Percentiles rank a stretch among this genome's conserved stretches.
These are phyloP conservation scores for Dioscorea alata DNA, from an alignment of 106 monocot species.

Conservation along the genomic window DNA sequence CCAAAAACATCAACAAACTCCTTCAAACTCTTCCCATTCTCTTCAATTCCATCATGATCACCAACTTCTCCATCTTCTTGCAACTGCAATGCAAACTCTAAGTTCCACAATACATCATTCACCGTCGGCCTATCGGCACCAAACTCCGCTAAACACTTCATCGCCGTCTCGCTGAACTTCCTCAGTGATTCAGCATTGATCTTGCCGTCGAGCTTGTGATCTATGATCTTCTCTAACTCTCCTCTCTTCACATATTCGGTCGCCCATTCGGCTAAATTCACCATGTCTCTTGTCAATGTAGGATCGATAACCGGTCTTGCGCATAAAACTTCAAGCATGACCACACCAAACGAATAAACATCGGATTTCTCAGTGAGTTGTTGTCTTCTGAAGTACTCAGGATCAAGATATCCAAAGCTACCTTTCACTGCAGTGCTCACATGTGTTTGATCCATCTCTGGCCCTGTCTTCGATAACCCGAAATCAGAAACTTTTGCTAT, in stretches of 20 bases:
- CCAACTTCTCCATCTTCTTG: conserved; percentile 38
- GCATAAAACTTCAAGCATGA: conserved; percentile 65
- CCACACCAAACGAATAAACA: conserved; percentile 75
- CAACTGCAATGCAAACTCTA: conserved; percentile 61
- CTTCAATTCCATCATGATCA: conserved; percentile 32
- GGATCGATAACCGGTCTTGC: conserved; percentile 71
- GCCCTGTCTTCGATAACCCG: conserved; percentile 66
- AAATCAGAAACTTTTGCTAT: conserved; percentile 73
- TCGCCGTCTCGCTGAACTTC: conserved; percentile 50
- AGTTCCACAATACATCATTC: conserved; percentile 76
- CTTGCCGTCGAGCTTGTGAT: conserved; percentile 25
- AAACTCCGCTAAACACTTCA: conserved; percentile 62
- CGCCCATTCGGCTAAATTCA: conserved; percentile 77
- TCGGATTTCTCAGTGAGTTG: conserved; percentile 73
- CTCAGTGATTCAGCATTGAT: conserved; percentile 49
- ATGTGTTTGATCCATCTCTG: conserved; percentile 75
- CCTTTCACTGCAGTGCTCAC: conserved; percentile 80
- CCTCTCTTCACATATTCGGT: conserved; percentile 44
- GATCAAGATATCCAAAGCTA: conserved; percentile 74
- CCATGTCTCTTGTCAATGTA: conserved; percentile 63
- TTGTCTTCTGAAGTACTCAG: conserved; percentile 73
- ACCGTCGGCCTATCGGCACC: conserved; percentile 56
- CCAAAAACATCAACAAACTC: background rate
- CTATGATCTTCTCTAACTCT: conserved; percentile 45
- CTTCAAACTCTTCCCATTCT: background rate